Percentiles rank a stretch among this genome's conserved stretches.
phyloP scores from a whole-genome alignment of 1,139 yeast genomes.

The Pichia sp. region DNA sequence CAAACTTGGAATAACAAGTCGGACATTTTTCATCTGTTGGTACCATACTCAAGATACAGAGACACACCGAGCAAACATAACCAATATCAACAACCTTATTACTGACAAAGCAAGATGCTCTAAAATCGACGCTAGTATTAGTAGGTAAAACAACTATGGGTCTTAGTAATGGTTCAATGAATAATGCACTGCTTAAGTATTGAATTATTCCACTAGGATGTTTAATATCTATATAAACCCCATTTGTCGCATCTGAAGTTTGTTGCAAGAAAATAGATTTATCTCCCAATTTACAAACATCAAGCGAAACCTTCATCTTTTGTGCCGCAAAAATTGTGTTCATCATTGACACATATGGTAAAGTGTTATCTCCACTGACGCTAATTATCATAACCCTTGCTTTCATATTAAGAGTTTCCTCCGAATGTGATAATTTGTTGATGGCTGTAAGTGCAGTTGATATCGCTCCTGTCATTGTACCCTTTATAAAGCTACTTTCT shows the following conservation, averaged over 20 bases:
- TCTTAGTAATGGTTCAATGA: constrained; percentile 78
- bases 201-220: constrained; percentile 77
- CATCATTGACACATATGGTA: constrained; percentile 90
- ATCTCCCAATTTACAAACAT: constrained; percentile 76
- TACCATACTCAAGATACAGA: constrained; percentile 57
- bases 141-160: constrained; percentile 74
- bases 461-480: constrained; percentile 71
- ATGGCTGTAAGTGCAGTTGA: constrained; percentile 74
- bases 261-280: constrained; percentile 87
- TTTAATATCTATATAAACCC: constrained; percentile 72
- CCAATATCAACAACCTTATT: constrained; percentile 89
- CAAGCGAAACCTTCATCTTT: constrained; percentile 81
- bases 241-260: constrained; percentile 92
- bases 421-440: constrained; percentile 52
- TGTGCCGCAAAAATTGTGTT: constrained; percentile 95
- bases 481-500: constrained; percentile 23
- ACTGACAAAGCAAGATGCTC: constrained; percentile 91
- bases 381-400: constrained; percentile 70
- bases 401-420: constrained; percentile 44
- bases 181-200: constrained; percentile 58
- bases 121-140: constrained; percentile 78
- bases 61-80: constrained; percentile 89
- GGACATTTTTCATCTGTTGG: constrained; percentile 52
- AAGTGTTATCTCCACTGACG: constrained; percentile 67
- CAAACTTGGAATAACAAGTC: constrained; percentile 58